Conservation (phyloP, 495 filamentous ascomycete species). For the Penicillium bovifimosum region DNA sequence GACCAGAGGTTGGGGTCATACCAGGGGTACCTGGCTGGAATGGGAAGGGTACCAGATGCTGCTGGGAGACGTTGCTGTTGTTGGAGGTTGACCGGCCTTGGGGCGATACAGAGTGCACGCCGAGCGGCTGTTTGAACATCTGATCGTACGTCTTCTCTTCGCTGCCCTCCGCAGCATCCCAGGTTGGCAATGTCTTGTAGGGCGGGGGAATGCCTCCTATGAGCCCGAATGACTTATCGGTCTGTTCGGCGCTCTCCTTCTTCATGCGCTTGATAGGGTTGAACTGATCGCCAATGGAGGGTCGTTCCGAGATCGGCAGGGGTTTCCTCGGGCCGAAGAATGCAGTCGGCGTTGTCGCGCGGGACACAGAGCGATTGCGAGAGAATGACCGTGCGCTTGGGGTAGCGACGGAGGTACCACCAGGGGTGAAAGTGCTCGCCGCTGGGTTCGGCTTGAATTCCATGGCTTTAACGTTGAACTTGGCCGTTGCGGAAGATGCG, state of each 20-base stretch:
- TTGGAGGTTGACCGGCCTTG: constrained; percentile 56
- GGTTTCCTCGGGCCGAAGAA: constrained; percentile 62
- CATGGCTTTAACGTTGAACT: constrained; percentile 75
- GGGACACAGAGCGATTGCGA: constrained; percentile 46
- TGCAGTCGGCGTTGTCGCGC: constrained; percentile 43
- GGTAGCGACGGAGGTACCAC: constrained; percentile 43
- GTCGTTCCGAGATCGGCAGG: constrained; percentile 45
- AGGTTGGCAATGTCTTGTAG: constrained; percentile 74
- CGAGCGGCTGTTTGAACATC: constrained; percentile 62
- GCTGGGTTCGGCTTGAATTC: constrained; percentile 82
- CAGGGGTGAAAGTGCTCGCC: constrained; percentile 73
- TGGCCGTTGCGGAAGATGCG: constrained; percentile 49
- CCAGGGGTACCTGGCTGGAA: constrained; percentile 43
- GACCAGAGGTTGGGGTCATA: constrained; percentile 42
- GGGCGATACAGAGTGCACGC: constrained; percentile 55
- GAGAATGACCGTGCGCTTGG: constrained; percentile 60
- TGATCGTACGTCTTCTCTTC: constrained; percentile 67
- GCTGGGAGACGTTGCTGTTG: constrained; percentile 61
- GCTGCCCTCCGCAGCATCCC: constrained; percentile 58
- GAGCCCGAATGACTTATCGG: constrained; percentile 43
- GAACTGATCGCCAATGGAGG: constrained; percentile 60
- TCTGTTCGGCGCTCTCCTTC: constrained; percentile 46
- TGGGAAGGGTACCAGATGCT: constrained; percentile 72
- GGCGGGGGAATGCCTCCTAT: constrained; percentile 74
- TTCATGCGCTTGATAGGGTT: constrained; percentile 71